A percentile compares a stretch with the other conserved stretches of the same genome.
Evolutionary conservation across 139 green algal species (phyloP).

Genomic region (Mesotaenium endlicherianum): DNA sequence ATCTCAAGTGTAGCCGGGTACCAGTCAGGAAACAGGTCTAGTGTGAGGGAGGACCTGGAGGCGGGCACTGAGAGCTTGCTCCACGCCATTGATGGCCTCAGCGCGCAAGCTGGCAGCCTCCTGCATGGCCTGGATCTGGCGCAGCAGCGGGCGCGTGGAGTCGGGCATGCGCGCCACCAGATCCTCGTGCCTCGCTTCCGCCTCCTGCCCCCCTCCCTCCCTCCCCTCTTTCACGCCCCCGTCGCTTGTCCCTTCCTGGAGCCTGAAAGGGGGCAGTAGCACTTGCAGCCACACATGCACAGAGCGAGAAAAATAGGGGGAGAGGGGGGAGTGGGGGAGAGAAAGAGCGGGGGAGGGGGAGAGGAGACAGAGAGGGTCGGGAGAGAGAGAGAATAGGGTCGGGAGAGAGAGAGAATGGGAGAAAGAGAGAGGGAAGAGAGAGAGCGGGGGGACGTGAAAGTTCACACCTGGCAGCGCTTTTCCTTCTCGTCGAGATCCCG

Average conservation of each 20-base stretch:
- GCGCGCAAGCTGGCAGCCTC: conserved; percentile 31
- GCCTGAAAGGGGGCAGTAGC: neutral
- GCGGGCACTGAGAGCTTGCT: conserved; percentile 64
- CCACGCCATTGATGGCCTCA: conserved; percentile 61
- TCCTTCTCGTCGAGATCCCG: conserved; percentile 45
- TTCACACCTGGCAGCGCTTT: conserved; percentile 49
- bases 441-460: too few species aligned
- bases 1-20: too few species aligned
- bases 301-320: neutral
- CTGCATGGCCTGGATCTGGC: conserved; percentile 87
- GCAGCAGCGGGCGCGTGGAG: conserved; percentile 84
- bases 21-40: neutral
- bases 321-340: too few species aligned
- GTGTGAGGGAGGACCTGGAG: conserved; percentile 16
- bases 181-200: conserved; percentile 87
- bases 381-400: too few species aligned
- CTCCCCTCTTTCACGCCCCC: too few species aligned
- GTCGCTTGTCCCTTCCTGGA: too few species aligned
- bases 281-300: neutral
- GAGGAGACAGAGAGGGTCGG: neutral
- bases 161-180: conserved; percentile 78
- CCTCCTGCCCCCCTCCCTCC: conserved; percentile 53
- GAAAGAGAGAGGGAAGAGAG: neutral
- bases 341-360: neutral
- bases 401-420: neutral